Percentiles rank a stretch among this genome's conserved stretches.
Conservation (phyloP, 345 rosid genomes). For the Salix udensis region DNA sequence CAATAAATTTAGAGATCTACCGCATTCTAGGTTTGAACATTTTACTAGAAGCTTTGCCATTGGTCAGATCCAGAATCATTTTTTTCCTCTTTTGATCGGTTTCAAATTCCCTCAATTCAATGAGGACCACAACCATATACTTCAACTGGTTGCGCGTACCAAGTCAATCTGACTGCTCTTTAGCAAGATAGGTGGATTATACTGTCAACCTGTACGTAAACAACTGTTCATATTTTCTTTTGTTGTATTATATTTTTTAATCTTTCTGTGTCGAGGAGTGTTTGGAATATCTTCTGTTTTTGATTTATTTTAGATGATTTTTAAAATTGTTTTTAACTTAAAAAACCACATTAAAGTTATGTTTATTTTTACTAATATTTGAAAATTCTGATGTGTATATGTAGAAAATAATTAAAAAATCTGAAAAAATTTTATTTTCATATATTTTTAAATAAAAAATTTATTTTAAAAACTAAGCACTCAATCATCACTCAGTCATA, state of each 20-base stretch:
- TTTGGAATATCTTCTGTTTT: too few relatives aligned
- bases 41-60: slow-evolving; percentile 18
- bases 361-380: too few relatives aligned
- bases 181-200: neutral
- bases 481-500: neutral
- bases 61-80: neutral
- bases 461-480: too few relatives aligned
- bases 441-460: too few relatives aligned
- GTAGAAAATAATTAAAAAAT: too few relatives aligned
- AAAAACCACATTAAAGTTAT: too few relatives aligned
- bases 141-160: slow-evolving; percentile 18
- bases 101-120: slow-evolving; percentile 6
- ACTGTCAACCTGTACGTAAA: slow-evolving; percentile 9
- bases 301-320: too few relatives aligned
- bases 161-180: slow-evolving; percentile 24
- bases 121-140: slow-evolving; percentile 13
- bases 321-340: too few relatives aligned
- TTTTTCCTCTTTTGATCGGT: neutral
- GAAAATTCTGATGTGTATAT: too few relatives aligned
- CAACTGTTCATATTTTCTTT: neutral
- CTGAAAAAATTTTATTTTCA: too few relatives aligned
- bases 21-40: neutral
- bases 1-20: slow-evolving; percentile 11
- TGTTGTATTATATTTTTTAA: neutral
- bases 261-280: too few relatives aligned